Conservation (phyloP, 1,139 yeast species). For the Pichia sp. region DNA sequence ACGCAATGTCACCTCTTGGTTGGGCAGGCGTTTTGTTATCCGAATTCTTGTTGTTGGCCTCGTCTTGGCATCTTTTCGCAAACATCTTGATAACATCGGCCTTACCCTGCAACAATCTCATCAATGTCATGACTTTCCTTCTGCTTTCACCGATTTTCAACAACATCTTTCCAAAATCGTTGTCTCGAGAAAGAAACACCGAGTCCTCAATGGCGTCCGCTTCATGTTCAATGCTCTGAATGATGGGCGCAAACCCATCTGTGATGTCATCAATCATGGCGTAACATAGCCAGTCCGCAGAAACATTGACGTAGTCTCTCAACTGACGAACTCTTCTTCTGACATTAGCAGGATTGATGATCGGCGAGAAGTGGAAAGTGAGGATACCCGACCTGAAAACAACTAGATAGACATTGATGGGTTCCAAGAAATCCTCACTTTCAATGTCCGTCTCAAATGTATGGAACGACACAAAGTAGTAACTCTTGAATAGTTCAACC, state of each 20-base stretch:
- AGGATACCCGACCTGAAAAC: conserved; percentile 80
- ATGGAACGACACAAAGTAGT: conserved; percentile 78
- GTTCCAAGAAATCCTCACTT: conserved; percentile 76
- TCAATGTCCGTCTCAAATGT: conserved; percentile 71
- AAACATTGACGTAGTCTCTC: conserved; percentile 77
- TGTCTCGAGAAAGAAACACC: conserved; percentile 53
- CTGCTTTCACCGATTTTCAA: conserved; percentile 83
- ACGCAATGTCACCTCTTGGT: conserved; percentile 76
- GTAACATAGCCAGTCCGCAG: conserved; percentile 91
- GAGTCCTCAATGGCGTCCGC: conserved; percentile 91
- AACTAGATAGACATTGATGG: conserved; percentile 79
- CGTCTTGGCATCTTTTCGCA: conserved; percentile 91
- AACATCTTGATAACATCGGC: conserved; percentile 98
- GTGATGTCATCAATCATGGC: conserved; percentile 92
- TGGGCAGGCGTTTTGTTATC: conserved; percentile 31
- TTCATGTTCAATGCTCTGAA: conserved; percentile 78
- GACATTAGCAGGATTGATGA: conserved; percentile 77
- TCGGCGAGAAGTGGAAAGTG: conserved; percentile 80
- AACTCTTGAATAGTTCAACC: conserved; percentile 66
- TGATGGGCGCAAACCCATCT: conserved; percentile 88
- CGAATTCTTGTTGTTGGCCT: conserved; percentile 18
- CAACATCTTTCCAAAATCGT: conserved; percentile 66
- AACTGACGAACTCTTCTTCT: conserved; percentile 88
- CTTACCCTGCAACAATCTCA: conserved; percentile 85
- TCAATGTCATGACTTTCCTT: conserved; percentile 82